phyloP scores from a whole-genome alignment of 345 rosid species.

The Eucalyptus coolabah region DNA sequence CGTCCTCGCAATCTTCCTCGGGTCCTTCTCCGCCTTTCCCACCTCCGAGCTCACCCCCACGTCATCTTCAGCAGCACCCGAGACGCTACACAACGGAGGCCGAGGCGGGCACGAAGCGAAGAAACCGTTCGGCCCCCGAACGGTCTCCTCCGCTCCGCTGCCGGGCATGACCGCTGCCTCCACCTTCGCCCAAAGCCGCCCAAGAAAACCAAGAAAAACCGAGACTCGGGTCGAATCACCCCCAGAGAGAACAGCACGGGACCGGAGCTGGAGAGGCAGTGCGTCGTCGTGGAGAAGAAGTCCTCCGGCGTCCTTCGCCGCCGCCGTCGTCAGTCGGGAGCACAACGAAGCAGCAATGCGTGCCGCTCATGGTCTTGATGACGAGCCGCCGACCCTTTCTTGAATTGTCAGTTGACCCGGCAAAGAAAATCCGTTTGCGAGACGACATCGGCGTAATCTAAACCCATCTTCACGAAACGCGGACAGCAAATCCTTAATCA shows the following conservation, averaged over 20 bases:
- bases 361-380: not conserved
- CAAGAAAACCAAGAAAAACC: not conserved
- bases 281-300: not conserved
- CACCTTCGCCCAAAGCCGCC: not conserved
- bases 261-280: not conserved
- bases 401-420: not conserved
- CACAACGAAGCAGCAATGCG: not conserved
- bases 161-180: not conserved
- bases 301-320: not conserved
- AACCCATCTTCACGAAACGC: not conserved
- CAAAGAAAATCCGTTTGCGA: not conserved
- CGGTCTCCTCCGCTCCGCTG: not conserved
- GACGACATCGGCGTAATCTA: not conserved
- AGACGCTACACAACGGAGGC: not conserved
- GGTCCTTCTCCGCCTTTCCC: constrained; percentile 28
- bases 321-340: not conserved
- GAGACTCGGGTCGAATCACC: not conserved
- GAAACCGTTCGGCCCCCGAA: not conserved
- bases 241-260: not conserved
- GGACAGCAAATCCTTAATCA: not conserved
- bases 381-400: not conserved
- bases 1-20: constrained; percentile 45
- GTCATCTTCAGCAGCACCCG: not conserved
- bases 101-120: not conserved
- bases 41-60: not conserved